A percentile compares a stretch with the other conserved stretches of the same genome.
Conservation (phyloP, 768 basidiomycete species). For the Tricholoma terreum region DNA sequence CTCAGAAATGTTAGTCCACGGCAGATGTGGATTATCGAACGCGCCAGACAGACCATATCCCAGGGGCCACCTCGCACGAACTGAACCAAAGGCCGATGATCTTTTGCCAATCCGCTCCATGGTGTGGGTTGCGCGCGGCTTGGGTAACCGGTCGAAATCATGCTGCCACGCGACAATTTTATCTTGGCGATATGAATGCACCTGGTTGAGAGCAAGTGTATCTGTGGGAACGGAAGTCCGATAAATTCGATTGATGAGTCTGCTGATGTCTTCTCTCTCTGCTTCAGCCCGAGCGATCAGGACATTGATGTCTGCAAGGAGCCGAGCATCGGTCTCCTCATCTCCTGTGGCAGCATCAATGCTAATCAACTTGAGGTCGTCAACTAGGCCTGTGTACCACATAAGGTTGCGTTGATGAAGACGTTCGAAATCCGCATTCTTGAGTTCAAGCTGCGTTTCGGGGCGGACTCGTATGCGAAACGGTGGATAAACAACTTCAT, state of each 20-base stretch:
- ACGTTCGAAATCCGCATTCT: conserved; percentile 85
- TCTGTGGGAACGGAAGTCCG: conserved; percentile 77
- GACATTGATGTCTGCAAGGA: conserved; percentile 59
- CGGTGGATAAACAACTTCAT: conserved; percentile 88
- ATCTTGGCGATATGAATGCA: conserved; percentile 85
- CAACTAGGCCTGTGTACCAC: conserved; percentile 75
- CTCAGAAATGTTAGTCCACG: conserved; percentile 70
- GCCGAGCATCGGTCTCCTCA: conserved; percentile 60
- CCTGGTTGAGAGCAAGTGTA: conserved; percentile 82
- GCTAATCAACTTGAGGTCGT: conserved; percentile 72
- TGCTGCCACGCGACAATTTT: conserved; percentile 96
- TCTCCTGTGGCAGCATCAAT: conserved; percentile 81
- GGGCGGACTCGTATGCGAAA: conserved; percentile 82
- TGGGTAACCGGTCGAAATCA: conserved; percentile 84
- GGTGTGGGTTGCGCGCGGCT: conserved; percentile 52
- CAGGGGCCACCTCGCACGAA: conserved; percentile 70
- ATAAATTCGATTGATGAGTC: conserved; percentile 76
- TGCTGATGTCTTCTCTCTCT: conserved; percentile 70
- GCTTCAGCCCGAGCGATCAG: conserved; percentile 72
- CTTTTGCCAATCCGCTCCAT: conserved; percentile 51
- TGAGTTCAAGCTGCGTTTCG: conserved; percentile 84
- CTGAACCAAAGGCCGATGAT: conserved; percentile 63
- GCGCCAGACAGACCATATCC: conserved; percentile 52
- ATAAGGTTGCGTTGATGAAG: conserved; percentile 65
- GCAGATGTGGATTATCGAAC: conserved; percentile 51